Evolutionary conservation across 352 stramenopile species (phyloP), one percentile per base, ranked within the genome.

Genomic region (Globisporangium solare): DNA sequence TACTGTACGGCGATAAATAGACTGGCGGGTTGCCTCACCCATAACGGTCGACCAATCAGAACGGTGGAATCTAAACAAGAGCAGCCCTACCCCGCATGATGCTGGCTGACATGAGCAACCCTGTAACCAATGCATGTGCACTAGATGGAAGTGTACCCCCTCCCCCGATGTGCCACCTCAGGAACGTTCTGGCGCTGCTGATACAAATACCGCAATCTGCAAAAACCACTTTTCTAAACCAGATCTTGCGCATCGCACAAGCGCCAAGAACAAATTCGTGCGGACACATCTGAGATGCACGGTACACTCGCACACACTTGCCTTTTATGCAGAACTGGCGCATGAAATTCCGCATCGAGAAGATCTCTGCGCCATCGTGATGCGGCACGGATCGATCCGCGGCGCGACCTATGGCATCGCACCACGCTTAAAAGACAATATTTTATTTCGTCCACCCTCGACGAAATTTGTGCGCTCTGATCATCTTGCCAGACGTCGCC

Each of bases 111-210:
- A 35, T 47, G 32, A 35, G 31, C 27, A 35, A 54, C 20, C 20
- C 22, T 35, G 47, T 53, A 35, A 53, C 39, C 39, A 18, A 18
- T 43, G 39, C 2, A 13, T 43, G 39, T n/a, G 18, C 39, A 43
- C 39, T 43, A 13, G 39, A 43, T 43, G 13, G 12, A n/a, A 15
- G 39, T n/a, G 39, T 43, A 43, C 12, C 39, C 24, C 24, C 39
- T 3, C 39, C 24, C 24, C 39, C 2, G 39, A 43, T 43, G 12
- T 15, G 39, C 18, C 27, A 53, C 17, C 14, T 21, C 11, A n/a
- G n/a, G 47, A 53, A 53, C 37, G 20, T 55, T 55, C 49, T 55
- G 49, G 18, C 35, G 32, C 42, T 46, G 17, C 27, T 13, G 18
- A 35, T 27, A 47, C 2, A 2, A 13, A 37, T 47, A 56, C 37